phyloP scores from a whole-genome alignment of 2,329 filamentous ascomycete species.

The Sphaerostilbella broomeana region DNA sequence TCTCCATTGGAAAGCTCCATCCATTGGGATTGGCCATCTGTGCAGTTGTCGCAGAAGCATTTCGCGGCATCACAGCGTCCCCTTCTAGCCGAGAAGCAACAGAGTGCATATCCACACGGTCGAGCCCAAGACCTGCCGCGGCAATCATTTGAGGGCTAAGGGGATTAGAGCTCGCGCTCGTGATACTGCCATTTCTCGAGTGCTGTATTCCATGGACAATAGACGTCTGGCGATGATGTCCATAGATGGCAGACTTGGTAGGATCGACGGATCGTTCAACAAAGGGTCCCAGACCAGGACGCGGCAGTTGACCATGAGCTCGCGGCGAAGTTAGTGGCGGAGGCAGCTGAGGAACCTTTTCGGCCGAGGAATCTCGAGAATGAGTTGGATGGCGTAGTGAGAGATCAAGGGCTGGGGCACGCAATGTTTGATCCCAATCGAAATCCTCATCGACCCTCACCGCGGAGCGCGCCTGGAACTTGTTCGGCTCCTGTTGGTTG shows the following conservation, averaged over 20 bases:
- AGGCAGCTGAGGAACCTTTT: conserved; percentile 38
- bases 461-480: conserved; percentile 43
- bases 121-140: conserved; percentile 53
- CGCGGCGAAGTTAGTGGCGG: conserved; percentile 30
- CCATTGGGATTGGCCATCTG: conserved; percentile 20
- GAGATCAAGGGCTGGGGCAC: conserved; percentile 38
- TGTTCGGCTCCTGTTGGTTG: conserved; percentile 45
- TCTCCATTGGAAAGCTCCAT: conserved; percentile 31
- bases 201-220: conserved; percentile 97
- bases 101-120: conserved; percentile 45
- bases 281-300: conserved; percentile 31
- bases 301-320: conserved; percentile 35
- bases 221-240: conserved; percentile 91
- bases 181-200: conserved; percentile 79
- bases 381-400: conserved; percentile 39
- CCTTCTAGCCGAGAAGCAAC: conserved; percentile 39
- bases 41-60: conserved; percentile 44
- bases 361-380: conserved; percentile 53
- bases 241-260: conserved; percentile 57
- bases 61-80: conserved; percentile 36
- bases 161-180: conserved; percentile 73
- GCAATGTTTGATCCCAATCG: conserved; percentile 48
- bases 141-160: conserved; percentile 83
- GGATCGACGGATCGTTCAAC: conserved; percentile 49
- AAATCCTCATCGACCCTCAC: conserved; percentile 48